Percentiles rank a stretch among this genome's conserved stretches.
These are phyloP conservation scores for Populus trichocarpa DNA, from an alignment of 441 rosid species.

Conservation along the genomic window DNA sequence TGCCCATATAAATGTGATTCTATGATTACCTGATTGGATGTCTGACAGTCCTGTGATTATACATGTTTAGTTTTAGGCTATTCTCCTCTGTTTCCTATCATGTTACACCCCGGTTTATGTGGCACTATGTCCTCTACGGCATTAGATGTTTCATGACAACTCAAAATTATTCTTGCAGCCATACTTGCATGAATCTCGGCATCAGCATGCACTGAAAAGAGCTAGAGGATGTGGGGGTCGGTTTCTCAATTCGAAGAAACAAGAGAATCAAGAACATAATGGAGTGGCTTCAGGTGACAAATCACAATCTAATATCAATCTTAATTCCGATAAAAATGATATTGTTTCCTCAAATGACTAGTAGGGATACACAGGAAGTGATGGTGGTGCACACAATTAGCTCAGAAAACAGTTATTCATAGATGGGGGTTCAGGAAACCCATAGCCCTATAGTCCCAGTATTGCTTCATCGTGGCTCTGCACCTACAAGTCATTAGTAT, in stretches of 20 bases:
- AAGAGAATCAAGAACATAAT: constrained; percentile 42
- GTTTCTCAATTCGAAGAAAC: constrained; percentile 83
- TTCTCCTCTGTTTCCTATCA: neutral
- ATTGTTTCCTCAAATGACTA: constrained; percentile 39
- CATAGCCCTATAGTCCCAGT: constrained; percentile 8
- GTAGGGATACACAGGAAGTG: constrained; percentile 30
- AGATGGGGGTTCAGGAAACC: constrained; percentile 4
- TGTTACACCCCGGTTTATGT: neutral
- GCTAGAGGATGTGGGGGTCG: constrained; percentile 96
- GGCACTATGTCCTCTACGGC: neutral
- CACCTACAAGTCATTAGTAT: constrained; percentile 15
- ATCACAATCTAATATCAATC: constrained; percentile 61
- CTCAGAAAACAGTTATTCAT: constrained; percentile 1
- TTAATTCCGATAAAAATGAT: constrained; percentile 47
- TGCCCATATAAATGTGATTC: neutral
- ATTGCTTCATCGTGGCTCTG: constrained; percentile 15
- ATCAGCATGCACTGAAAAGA: constrained; percentile 84
- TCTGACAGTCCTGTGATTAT: neutral
- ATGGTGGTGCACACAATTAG: neutral
- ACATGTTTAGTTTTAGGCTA: neutral
- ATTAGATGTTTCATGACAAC: neutral
- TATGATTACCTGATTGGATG: neutral
- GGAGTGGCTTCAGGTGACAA: constrained; percentile 49
- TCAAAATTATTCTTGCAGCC: constrained; percentile 51
- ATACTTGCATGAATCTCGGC: constrained; percentile 94